Conservation (phyloP, 257 asterid genomes). For the Nicotiana knightiana region DNA sequence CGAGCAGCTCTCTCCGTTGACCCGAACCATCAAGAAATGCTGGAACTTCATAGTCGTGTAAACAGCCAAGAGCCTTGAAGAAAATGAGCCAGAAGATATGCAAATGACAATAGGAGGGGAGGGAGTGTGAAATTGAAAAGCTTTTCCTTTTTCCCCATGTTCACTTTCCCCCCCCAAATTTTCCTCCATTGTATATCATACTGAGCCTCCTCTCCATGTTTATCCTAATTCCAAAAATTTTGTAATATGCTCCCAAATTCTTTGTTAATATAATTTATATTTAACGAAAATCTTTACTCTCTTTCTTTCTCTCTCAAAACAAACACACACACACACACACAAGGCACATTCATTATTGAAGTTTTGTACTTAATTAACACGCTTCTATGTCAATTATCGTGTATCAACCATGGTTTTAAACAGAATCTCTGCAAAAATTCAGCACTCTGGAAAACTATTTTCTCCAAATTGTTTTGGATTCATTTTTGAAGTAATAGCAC, state of each 20-base stretch:
- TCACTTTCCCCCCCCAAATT: background rate
- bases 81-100: background rate
- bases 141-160: background rate
- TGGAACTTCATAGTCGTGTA: constrained; percentile 95
- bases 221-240: constrained; percentile 18
- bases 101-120: background rate
- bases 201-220: constrained; percentile 8
- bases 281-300: background rate
- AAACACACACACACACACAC: fast-evolving
- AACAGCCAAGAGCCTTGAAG: constrained; percentile 80
- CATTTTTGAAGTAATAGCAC: too few relatives aligned
- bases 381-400: too few relatives aligned
- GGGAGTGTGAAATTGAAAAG: background rate
- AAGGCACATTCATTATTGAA: too few relatives aligned
- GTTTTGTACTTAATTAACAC: background rate
- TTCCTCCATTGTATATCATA: background rate
- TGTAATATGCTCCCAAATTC: constrained; percentile 25
- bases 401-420: background rate
- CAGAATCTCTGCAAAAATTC: too few relatives aligned
- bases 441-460: too few relatives aligned
- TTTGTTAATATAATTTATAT: constrained; percentile 30
- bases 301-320: background rate
- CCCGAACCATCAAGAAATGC: constrained; percentile 97
- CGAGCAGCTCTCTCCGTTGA: constrained; percentile 97
- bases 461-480: too few relatives aligned